phyloP scores from a whole-genome alignment of 768 basidiomycete genomes.

The Suillus brevipes region DNA sequence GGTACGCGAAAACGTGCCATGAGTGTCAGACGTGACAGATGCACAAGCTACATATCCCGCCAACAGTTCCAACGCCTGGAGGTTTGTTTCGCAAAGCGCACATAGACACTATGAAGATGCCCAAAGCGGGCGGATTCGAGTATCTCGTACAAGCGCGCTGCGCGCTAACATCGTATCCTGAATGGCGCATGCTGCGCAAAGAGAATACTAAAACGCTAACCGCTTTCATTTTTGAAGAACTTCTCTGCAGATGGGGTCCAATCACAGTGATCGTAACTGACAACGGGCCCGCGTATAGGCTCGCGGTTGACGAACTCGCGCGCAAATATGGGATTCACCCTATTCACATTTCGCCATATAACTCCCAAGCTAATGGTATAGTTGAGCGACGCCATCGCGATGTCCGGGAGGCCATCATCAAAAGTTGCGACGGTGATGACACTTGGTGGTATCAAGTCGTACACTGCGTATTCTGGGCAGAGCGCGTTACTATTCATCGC shows the following conservation, averaged over 20 bases:
- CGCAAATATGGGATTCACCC: no score
- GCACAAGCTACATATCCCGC: fast-evolving
- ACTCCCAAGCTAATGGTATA: background rate
- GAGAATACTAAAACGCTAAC: background rate
- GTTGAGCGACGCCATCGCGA: conserved; percentile 3
- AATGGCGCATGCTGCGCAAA: background rate
- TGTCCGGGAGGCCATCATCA: conserved; percentile 12
- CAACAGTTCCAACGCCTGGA: fast-evolving
- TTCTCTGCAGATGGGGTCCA: no score
- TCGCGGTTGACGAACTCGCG: background rate
- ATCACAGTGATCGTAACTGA: no score
- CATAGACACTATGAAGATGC: background rate
- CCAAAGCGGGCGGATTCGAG: background rate
- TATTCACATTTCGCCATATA: background rate
- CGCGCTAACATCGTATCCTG: background rate
- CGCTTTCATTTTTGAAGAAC: no score
- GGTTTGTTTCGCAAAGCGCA: background rate
- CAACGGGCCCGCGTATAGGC: no score
- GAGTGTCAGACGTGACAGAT: no score
- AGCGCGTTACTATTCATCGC: no score
- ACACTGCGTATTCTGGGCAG: no score
- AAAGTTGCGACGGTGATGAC: background rate
- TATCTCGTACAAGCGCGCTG: background rate
- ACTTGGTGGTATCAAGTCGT: no score
- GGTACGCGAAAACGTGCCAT: no score